Conservation (phyloP, 495 filamentous ascomycete genomes). For the Trichocladium antarcticum region DNA sequence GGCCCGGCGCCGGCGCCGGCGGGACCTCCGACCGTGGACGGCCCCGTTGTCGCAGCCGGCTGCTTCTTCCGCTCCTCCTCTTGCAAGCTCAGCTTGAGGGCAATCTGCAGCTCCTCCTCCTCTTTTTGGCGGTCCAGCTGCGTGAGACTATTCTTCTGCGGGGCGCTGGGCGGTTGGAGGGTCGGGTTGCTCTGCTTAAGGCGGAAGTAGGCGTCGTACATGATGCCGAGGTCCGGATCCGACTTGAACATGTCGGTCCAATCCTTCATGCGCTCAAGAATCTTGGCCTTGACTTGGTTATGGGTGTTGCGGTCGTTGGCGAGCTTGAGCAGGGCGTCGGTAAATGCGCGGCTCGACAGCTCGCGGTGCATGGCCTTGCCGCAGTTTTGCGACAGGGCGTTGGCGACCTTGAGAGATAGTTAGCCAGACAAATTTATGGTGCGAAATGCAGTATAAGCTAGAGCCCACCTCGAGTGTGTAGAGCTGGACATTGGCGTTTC, state of each 20-base stretch:
- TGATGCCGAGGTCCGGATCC: conserved; percentile 89
- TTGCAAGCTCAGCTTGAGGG: conserved; percentile 79
- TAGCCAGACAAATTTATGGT: neutral
- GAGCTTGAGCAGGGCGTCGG: conserved; percentile 81
- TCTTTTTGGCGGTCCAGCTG: conserved; percentile 86
- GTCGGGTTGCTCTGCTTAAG: conserved; percentile 81
- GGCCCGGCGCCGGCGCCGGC: neutral
- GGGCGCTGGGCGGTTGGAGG: conserved; percentile 82
- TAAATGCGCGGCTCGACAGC: conserved; percentile 87
- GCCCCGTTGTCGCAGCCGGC: conserved; percentile 23
- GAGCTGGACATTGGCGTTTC: conserved; percentile 98
- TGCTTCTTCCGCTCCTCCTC: conserved; percentile 53
- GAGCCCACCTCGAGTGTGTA: conserved; percentile 80
- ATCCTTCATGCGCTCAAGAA: conserved; percentile 88
- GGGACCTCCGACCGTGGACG: conserved; percentile 24
- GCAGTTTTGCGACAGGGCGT: conserved; percentile 92
- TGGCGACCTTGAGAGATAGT: conserved; percentile 52
- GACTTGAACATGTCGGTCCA: conserved; percentile 91
- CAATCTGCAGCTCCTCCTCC: conserved; percentile 96
- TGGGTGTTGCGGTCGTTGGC: conserved; percentile 93
- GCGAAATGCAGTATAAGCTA: neutral
- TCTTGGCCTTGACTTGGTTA: conserved; percentile 92
- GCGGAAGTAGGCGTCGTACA: conserved; percentile 89
- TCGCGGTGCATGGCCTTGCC: conserved; percentile 85
- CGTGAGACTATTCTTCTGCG: conserved; percentile 81